Evolutionary conservation across 495 filamentous ascomycete genomes (phyloP), one percentile per base, ranked within the genome.

Genomic region (Chaetomium cochliodes): DNA sequence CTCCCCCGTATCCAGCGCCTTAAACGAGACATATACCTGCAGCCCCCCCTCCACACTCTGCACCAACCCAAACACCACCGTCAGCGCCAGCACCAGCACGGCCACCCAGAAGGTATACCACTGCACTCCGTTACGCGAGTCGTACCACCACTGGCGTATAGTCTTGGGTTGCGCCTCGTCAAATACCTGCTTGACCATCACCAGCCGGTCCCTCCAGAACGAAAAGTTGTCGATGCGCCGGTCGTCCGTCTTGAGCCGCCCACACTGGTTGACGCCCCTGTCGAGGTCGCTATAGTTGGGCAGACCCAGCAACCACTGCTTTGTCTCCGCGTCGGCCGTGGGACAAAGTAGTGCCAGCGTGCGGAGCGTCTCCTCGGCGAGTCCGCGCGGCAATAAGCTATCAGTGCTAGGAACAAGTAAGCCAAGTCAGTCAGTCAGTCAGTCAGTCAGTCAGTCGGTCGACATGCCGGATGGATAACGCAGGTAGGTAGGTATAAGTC

Each of bases 71-170:
- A 85, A 82, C 53, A 86, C 75, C 3, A 83, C 58, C 2, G 82
- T 85, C 55, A 85, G 65, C 1, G 74, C 57, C 2, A 84, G 68
- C 2, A 81, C 79, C 0, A 64, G 41, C 8, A 64, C 42, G 18
- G 62, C 62, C 5, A 84, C 76, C 83, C 83, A 86, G 57, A 85
- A 82, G 7, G 81, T 81, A 60, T 82, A 84, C 80, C 81, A 85
- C 64, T 85, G 81, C 0, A 78, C 74, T 6, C 74, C 71, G 54
- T 82, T 81, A 3, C 84, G 69, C 52, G 81, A 65, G 67, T 86
- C 82, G 44, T 74, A 65, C 81, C 82, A 52, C 50, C 22, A 52
- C 50, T 52, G 50, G 6, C 50, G 22, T 2, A 52, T 20, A 0
- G n/a, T 22, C n/a, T 22, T 20, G n/a, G 50, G 50, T 6, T 22